Evolutionary conservation across 2,329 filamentous ascomycete species (phyloP).

Genomic region (Dactylellina parvicollis): DNA sequence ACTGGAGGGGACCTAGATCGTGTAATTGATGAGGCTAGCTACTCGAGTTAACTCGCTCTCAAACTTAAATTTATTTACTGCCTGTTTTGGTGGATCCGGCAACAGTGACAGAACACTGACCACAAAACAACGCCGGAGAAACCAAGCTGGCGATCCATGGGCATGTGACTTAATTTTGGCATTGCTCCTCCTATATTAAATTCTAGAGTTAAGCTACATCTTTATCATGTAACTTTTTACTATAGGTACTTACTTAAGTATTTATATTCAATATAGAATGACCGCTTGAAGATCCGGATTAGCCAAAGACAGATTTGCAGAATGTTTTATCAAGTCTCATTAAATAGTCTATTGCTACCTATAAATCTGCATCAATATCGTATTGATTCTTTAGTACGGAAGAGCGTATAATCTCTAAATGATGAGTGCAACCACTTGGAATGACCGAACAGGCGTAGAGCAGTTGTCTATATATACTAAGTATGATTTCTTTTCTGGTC

Average conservation of each 20-base stretch:
- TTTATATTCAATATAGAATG: constrained; percentile 1
- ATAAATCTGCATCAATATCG: constrained; percentile 1
- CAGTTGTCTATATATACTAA: constrained; percentile 1
- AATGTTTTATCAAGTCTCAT: neutral
- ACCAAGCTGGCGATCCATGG: neutral
- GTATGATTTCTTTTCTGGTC: constrained; percentile 1
- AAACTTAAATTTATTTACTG: neutral
- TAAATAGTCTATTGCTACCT: neutral
- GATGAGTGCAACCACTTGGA: neutral
- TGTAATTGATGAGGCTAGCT: neutral
- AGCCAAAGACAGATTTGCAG: neutral
- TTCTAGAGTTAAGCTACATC: constrained; percentile 6
- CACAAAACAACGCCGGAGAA: too few species aligned
- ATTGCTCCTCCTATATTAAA: neutral
- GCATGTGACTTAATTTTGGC: neutral
- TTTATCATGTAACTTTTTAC: neutral
- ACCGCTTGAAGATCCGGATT: neutral
- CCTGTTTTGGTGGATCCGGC: neutral
- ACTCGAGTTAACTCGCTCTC: neutral
- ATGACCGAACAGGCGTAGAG: constrained; percentile 1
- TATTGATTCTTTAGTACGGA: neutral
- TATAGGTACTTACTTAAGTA: neutral
- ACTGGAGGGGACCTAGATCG: neutral
- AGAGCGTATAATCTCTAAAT: neutral
- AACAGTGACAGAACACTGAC: too few species aligned